Percentiles rank a stretch among this genome's conserved stretches.
phyloP scores from a whole-genome alignment of 495 filamentous ascomycete species.

The Penicillium diatomitis region DNA sequence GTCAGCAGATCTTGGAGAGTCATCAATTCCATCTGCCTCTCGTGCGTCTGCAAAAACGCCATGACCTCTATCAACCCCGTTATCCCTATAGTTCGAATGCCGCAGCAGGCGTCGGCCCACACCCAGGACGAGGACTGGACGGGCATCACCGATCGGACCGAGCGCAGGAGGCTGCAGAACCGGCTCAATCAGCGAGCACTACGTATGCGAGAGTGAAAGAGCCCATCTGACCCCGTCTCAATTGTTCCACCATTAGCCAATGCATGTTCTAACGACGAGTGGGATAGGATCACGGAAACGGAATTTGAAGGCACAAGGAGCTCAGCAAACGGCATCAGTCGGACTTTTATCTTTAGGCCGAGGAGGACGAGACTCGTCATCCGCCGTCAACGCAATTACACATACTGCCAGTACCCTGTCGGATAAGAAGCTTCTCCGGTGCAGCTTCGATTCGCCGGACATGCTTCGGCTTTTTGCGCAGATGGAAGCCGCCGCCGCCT shows the following conservation, averaged over 20 bases:
- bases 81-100: slow-evolving; percentile 7
- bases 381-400: not conserved
- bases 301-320: no score
- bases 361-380: no score
- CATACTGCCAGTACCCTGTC: not conserved
- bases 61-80: not conserved
- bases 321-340: no score
- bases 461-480: not conserved
- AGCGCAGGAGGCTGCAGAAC: slow-evolving; percentile 13
- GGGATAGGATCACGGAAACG: no score
- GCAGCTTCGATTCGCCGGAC: slow-evolving; percentile 12
- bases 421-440: not conserved
- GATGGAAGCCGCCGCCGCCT: slow-evolving; percentile 2
- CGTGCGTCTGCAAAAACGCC: not conserved
- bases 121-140: slow-evolving; percentile 13
- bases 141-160: slow-evolving; percentile 6
- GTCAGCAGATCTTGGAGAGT: not conserved
- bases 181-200: slow-evolving; percentile 12
- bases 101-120: slow-evolving; percentile 7
- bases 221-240: not conserved
- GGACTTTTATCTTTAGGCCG: no score
- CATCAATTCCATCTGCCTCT: not conserved
- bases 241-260: no score
- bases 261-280: no score
- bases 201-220: slow-evolving; percentile 1